Evolutionary conservation across 768 basidiomycete genomes (phyloP).

Genomic region (Tylopilus intermedius): DNA sequence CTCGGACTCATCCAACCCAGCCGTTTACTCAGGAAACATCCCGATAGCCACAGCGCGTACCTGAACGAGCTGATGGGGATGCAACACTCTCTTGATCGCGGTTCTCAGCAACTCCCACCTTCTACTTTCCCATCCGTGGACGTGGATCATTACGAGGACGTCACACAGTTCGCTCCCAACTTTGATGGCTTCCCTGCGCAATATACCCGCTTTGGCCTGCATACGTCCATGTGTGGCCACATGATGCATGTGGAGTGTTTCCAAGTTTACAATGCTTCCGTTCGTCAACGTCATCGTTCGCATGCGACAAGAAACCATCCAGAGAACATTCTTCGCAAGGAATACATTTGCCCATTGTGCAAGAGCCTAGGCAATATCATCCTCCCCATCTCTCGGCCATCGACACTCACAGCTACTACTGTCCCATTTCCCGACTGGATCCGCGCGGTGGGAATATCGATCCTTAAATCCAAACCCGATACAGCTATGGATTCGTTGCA

Average conservation of each 20-base stretch:
- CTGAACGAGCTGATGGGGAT: slow-evolving; percentile 70
- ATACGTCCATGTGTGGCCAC: slow-evolving; percentile 88
- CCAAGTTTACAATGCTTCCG: slow-evolving; percentile 80
- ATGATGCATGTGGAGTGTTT: slow-evolving; percentile 98
- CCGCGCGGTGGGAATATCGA: slow-evolving; percentile 81
- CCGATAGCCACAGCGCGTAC: slow-evolving; percentile 54
- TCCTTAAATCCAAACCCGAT: slow-evolving; percentile 80
- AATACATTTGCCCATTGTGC: slow-evolving; percentile 95
- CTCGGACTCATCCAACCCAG: slow-evolving; percentile 88
- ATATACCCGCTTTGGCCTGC: slow-evolving; percentile 78
- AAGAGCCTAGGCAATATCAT: slow-evolving; percentile 95
- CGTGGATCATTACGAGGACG: slow-evolving; percentile 22
- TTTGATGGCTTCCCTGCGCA: slow-evolving; percentile 72
- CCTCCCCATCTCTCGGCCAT: slow-evolving; percentile 67
- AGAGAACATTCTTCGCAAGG: slow-evolving; percentile 87
- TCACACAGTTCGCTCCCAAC: slow-evolving; percentile 45
- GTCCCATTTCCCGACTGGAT: slow-evolving; percentile 85
- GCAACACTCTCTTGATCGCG: slow-evolving; percentile 62
- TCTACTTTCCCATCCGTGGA: slow-evolving; percentile 33
- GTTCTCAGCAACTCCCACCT: slow-evolving; percentile 22
- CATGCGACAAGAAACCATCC: slow-evolving; percentile 93
- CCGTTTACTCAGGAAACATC: slow-evolving; percentile 72
- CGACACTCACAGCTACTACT: slow-evolving; percentile 39
- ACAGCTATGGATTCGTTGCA: slow-evolving; percentile 66
- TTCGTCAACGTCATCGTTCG: slow-evolving; percentile 79